Conservation (phyloP, 805 yeast species). For the Ogataea wickerhamii region DNA sequence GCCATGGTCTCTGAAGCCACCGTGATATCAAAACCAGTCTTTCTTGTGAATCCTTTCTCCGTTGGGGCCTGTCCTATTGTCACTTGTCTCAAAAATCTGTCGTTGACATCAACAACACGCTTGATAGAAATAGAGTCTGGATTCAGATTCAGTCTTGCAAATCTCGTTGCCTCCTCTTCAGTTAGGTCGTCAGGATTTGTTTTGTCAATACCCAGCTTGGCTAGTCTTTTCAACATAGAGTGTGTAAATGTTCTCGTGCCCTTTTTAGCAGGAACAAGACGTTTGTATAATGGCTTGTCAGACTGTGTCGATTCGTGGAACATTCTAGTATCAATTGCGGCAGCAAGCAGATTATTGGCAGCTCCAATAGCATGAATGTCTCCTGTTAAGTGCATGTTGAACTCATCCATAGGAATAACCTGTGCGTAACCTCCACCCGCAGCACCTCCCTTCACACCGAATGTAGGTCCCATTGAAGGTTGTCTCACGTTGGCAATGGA, state of each 20-base stretch:
- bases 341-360: constrained; percentile 78
- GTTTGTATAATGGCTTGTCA: constrained; percentile 66
- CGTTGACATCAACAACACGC: constrained; percentile 83
- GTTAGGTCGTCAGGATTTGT: constrained; percentile 72
- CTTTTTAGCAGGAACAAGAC: constrained; percentile 72
- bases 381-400: constrained; percentile 82
- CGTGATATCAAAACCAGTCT: constrained; percentile 78
- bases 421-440: constrained; percentile 90
- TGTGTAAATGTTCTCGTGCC: constrained; percentile 65
- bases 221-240: constrained; percentile 64
- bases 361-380: constrained; percentile 82
- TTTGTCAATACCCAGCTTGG: constrained; percentile 64
- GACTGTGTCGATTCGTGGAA: constrained; percentile 77
- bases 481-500: constrained; percentile 82
- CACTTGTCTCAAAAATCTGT: constrained; percentile 72
- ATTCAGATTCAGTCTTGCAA: constrained; percentile 71
- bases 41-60: constrained; percentile 68
- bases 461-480: constrained; percentile 87
- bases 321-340: constrained; percentile 83
- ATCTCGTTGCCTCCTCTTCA: constrained; percentile 58
- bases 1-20: constrained; percentile 90
- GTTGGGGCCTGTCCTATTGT: constrained; percentile 81
- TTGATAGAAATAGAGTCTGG: constrained; percentile 79
- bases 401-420: constrained; percentile 86
- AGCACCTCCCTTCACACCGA: constrained; percentile 88